These are phyloP conservation scores for Primulina huaijiensis DNA, from an alignment of 257 asterid genomes.

Conservation along the genomic window DNA sequence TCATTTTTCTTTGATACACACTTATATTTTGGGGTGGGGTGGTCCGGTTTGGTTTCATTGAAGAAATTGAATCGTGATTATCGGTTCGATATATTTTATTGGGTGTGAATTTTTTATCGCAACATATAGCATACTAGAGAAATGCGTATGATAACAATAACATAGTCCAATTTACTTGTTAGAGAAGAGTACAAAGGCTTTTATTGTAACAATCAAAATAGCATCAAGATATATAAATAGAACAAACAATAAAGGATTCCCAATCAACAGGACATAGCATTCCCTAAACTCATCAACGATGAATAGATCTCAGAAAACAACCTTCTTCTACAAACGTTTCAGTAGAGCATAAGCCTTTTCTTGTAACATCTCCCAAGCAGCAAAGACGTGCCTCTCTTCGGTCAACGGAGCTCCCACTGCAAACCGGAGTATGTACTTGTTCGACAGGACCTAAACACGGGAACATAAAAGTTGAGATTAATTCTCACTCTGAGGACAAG, in stretches of 20 bases:
- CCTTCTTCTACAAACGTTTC: constrained; percentile 16
- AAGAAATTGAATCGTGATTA: too few species aligned
- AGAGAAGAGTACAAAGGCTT: too few species aligned
- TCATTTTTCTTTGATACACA: too few species aligned
- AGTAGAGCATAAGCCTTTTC: constrained; percentile 57
- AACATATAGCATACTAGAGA: too few species aligned
- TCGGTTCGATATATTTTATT: too few species aligned
- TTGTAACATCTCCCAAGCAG: constrained; percentile 71
- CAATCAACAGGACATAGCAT: background rate
- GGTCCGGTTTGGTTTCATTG: too few species aligned
- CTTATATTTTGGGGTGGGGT: too few species aligned
- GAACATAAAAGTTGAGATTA: background rate
- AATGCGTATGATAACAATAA: too few species aligned
- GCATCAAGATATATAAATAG: background rate
- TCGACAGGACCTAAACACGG: constrained; percentile 50
- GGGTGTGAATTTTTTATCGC: too few species aligned
- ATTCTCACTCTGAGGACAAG: background rate
- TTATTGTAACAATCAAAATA: too few species aligned
- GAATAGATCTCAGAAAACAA: constrained; percentile 8
- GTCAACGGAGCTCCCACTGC: constrained; percentile 88
- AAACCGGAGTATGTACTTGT: constrained; percentile 55
- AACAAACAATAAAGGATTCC: background rate
- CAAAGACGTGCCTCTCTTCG: constrained; percentile 67
- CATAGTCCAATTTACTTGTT: too few species aligned
- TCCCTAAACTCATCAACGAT: background rate